Base-by-base conservation (phyloP, 2,329 filamentous ascomycete species). In the Colletotrichum neosansevieriae region DNA sequence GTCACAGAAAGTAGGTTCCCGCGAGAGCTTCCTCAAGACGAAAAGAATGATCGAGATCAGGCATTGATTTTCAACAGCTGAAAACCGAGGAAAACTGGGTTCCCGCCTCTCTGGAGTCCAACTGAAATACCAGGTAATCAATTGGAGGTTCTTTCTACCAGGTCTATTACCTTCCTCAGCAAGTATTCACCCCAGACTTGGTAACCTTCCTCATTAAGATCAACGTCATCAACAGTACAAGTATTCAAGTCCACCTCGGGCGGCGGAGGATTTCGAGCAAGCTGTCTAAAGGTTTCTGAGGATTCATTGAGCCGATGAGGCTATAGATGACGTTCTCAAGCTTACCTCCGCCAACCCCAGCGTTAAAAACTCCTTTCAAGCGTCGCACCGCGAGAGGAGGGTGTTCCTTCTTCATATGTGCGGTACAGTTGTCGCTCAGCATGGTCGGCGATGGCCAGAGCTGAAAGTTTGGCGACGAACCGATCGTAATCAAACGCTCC, bases 251-350 rank as follows among this genome's bases (percentile, higher is more conserved):
- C 32, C 15, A 58, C 42, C 7, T 0, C 6, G 3, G 42, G 10
- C 32, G 11, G 5, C 56, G 56, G 0, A 58, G 56, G 0, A 24
- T n/a, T 12, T 58, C n/a, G 13, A 58, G n/a, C 1, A 58, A n/a
- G n/a, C n/a, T n/a, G n/a, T n/a, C n/a, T n/a, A n/a, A n/a, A 6
- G 34, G 58, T 2, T 12, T 44, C 15, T 9, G 7, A 21, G 34
- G 21, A 45, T 51, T 17, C 3, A 29, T 15, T 34, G 58, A 62
- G 49, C 58, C 49, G 5, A 6, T 6, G 21, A 62, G 58, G 10
- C 58, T 36, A 12, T 62, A 62, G 3, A 62, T 53, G 36, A 62
- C 21, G 24, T 54, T 62, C 29, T 62, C 58, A 12, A 54, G 42
- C 11, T 36, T 54, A 32, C 4, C 21, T 62, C 49, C 58, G 21